phyloP scores from a whole-genome alignment of 345 rosid genomes.

The Chamaenerion angustifolium region DNA sequence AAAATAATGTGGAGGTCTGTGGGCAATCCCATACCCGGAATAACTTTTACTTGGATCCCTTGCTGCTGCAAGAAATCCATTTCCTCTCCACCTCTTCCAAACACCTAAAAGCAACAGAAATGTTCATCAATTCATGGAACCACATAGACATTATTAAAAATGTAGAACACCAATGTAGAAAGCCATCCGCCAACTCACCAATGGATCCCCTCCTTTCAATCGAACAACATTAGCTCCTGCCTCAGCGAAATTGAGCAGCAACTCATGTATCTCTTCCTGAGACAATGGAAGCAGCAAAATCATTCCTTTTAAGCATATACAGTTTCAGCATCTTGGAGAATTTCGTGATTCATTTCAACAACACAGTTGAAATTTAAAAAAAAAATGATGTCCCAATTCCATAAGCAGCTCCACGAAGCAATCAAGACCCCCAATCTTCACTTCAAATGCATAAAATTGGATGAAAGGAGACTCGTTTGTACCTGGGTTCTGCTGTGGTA shows the following conservation, averaged over 20 bases:
- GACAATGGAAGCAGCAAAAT: constrained; percentile 4
- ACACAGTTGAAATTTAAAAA: no score
- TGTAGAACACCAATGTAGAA: background rate
- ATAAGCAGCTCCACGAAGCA: no score
- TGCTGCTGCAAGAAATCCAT: constrained; percentile 90
- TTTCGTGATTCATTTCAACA: background rate
- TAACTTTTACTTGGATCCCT: constrained; percentile 83
- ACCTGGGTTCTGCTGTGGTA: constrained; percentile 99
- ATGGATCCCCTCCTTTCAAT: constrained; percentile 97
- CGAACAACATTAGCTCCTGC: constrained; percentile 93
- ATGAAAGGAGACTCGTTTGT: background rate
- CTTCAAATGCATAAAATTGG: no score
- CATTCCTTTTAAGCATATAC: background rate
- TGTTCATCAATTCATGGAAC: background rate
- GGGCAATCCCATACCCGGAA: constrained; percentile 40
- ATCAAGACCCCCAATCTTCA: no score
- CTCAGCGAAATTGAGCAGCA: constrained; percentile 85
- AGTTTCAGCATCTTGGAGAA: no score
- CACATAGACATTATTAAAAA: background rate
- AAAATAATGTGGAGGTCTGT: no score
- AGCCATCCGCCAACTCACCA: constrained; percentile 32
- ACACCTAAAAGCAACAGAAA: constrained; percentile 31
- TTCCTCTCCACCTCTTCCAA: constrained; percentile 97
- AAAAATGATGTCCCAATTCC: no score
- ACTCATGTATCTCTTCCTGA: constrained; percentile 92